Evolutionary conservation across 768 basidiomycete genomes (phyloP).

Genomic region (Boletus bicolor): DNA sequence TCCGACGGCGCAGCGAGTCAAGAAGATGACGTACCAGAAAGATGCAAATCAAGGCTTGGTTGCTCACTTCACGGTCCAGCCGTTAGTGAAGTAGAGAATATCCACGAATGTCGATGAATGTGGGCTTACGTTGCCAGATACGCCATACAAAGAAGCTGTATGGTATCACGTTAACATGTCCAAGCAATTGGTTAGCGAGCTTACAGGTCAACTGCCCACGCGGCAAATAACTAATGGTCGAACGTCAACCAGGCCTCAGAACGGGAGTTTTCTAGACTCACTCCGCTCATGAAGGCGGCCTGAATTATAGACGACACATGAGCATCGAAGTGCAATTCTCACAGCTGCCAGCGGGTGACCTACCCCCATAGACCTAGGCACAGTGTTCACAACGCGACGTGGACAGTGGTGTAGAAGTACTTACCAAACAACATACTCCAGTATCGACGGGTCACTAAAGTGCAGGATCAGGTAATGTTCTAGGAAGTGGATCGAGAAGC

Average conservation of each 20-base stretch:
- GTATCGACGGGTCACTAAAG: not conserved
- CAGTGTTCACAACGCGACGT: not conserved
- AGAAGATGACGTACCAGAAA: conserved; percentile 7
- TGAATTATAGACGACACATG: too few relatives aligned
- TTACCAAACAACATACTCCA: conserved; percentile 12
- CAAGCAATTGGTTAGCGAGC: not conserved
- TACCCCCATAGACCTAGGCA: conserved; percentile 3
- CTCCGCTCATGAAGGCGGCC: too few relatives aligned
- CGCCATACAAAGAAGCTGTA: conserved; percentile 20
- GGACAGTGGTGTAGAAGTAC: not conserved
- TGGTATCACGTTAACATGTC: not conserved
- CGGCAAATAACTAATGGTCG: not conserved
- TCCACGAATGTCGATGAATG: too few relatives aligned
- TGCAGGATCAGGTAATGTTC: conserved; percentile 17
- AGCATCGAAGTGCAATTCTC: too few relatives aligned
- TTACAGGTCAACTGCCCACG: conserved; percentile 3
- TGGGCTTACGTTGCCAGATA: conserved; percentile 14
- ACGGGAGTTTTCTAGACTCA: too few relatives aligned
- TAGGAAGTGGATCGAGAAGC: conserved; percentile 12
- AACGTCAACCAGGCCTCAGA: not conserved
- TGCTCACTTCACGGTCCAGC: conserved; percentile 6
- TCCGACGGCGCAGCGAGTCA: not conserved
- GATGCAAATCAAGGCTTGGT: conserved; percentile 8
- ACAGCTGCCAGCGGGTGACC: too few relatives aligned
- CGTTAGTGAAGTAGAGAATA: not conserved